Evolutionary conservation across 306 rosid genomes (phyloP).

Genomic region (Prunus padus): DNA sequence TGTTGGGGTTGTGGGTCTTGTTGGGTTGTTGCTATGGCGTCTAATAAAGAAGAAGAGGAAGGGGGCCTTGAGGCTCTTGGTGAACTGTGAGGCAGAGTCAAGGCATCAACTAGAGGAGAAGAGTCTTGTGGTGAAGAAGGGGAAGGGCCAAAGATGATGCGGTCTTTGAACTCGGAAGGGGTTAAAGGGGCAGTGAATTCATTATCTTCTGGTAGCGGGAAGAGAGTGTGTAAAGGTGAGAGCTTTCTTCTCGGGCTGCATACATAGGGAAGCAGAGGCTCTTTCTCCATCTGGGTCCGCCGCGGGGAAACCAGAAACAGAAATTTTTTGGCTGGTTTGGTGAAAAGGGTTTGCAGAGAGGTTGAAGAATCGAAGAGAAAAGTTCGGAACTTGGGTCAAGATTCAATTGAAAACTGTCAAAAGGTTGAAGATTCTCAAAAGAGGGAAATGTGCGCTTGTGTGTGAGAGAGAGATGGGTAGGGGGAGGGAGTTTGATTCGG

Average conservation of each 20-base stretch:
- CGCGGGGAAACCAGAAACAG: conserved; percentile 7
- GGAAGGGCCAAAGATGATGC: conserved; percentile 73
- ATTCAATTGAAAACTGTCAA: background rate
- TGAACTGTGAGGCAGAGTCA: conserved; percentile 49
- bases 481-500: background rate
- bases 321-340: background rate
- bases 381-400: background rate
- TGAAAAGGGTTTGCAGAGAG: background rate
- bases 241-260: conserved; percentile 49
- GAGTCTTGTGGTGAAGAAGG: conserved; percentile 45
- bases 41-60: conserved; percentile 40
- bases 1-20: conserved; percentile 31
- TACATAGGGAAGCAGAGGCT: conserved; percentile 66
- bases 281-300: conserved; percentile 60
- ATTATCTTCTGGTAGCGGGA: conserved; percentile 61
- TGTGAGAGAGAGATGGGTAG: background rate
- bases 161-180: conserved; percentile 72
- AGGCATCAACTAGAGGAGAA: conserved; percentile 60
- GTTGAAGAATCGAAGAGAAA: background rate
- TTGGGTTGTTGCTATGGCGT: conserved; percentile 19
- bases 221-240: conserved; percentile 22
- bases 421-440: background rate
- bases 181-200: conserved; percentile 56
- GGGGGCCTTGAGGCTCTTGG: conserved; percentile 32
- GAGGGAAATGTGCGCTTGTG: background rate